phyloP scores from a whole-genome alignment of 352 stramenopile species.

The Globisporangium nodosum region DNA sequence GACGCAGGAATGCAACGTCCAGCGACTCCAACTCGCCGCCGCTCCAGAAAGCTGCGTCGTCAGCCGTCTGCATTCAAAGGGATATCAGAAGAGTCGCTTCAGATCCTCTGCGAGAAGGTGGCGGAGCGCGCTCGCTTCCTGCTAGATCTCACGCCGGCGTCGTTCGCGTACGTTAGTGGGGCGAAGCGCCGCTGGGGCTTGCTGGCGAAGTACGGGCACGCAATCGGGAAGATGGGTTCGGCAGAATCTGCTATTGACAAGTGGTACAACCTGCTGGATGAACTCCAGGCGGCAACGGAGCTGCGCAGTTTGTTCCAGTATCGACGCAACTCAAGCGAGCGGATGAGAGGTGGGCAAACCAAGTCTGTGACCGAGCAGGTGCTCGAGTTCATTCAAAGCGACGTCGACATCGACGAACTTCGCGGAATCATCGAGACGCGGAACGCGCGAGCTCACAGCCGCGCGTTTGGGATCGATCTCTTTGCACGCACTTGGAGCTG shows the following conservation, averaged over 20 bases:
- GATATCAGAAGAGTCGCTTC: constrained; percentile 62
- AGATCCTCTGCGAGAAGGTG: constrained; percentile 69
- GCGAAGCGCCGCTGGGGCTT: constrained; percentile 66
- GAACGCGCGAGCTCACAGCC: constrained; percentile 39
- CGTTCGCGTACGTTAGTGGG: constrained; percentile 68
- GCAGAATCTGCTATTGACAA: constrained; percentile 57
- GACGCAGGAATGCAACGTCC: constrained; percentile 39
- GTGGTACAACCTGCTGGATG: constrained; percentile 78
- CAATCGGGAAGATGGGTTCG: constrained; percentile 37
- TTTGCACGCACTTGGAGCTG: constrained; percentile 28
- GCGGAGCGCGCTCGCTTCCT: constrained; percentile 63
- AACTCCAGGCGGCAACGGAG: constrained; percentile 71
- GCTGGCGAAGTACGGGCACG: constrained; percentile 65
- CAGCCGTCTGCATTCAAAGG: constrained; percentile 79
- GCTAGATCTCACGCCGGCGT: constrained; percentile 64
- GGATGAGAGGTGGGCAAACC: constrained; percentile 32
- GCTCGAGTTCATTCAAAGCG: constrained; percentile 81
- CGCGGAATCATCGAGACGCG: constrained; percentile 33
- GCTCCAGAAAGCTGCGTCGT: constrained; percentile 34
- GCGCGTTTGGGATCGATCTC: constrained; percentile 40
- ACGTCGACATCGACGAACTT: constrained; percentile 58
- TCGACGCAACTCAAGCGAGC: constrained; percentile 64
- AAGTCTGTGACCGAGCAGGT: constrained; percentile 82
- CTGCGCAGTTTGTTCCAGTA: constrained; percentile 69
- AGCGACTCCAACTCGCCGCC: constrained; percentile 21